Base-by-base conservation (phyloP, 345 rosid genomes). In the Luvunga scandens region DNA sequence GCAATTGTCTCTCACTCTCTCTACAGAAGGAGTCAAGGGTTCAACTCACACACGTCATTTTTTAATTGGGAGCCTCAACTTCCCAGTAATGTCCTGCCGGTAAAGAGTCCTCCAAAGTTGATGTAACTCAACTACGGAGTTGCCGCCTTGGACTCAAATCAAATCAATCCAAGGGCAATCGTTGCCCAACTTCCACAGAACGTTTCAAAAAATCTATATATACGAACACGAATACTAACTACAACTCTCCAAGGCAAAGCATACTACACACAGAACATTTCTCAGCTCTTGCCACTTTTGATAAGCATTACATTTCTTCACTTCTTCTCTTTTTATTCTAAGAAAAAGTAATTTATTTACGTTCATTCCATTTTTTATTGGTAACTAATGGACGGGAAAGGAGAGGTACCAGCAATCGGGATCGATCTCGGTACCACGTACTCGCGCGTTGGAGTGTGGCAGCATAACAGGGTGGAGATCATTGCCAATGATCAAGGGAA, bases 371-470 rank as follows among this genome's bases (percentile, higher is more conserved):
- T 31, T 65, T 38, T 33, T 21, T 24, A 22, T 13, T 12, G 6
- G 12, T 10, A 22, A 18, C 39, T 10, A 1, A 88, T 88, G 91
- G 85, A 84, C 0, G 70, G 87, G 8, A 85, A 83, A 71, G 90
- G 86, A 50, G 87, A 82, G 79, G 86, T 86, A 21, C 88, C 81
- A 13, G 87, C 86, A 9, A 88, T 88, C 14, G 91, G 88, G 18
- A 88, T 88, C 36, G 91, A 88, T 77, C 86, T 88, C 31, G 90
- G 90, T 2, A 88, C 91, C 0, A 88, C 88, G 0, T 87, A 88
- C 60, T 87, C 90, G 0, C 87, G 90, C 42, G 88, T 87, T 0
- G 87, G 88, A 25, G 88, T 87, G 14, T 88, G 88, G 91, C 87
- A 88, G 56, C 87, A 87, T 28, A 85, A 85, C 42, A 81, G 87